phyloP scores from a whole-genome alignment of 2,329 filamentous ascomycete species.

The Alternaria postmessia region DNA sequence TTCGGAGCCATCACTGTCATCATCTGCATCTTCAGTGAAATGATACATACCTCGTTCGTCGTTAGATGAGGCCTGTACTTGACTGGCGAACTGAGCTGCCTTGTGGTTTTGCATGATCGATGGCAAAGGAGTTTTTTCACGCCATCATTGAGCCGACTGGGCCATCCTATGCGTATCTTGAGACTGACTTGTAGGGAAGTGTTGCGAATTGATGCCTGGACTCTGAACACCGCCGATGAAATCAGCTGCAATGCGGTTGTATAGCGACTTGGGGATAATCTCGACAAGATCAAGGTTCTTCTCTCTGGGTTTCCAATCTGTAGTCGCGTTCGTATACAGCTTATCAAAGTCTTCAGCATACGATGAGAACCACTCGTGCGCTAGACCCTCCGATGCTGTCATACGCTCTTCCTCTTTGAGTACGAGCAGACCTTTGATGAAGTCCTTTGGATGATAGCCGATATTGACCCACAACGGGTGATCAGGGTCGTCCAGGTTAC shows the following conservation, averaged over 20 bases:
- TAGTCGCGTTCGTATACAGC: conserved; percentile 59
- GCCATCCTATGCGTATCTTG: not conserved
- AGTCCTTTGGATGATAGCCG: conserved; percentile 58
- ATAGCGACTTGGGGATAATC: conserved; percentile 18
- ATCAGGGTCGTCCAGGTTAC: conserved; percentile 51
- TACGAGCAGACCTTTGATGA: conserved; percentile 61
- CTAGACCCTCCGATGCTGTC: conserved; percentile 62
- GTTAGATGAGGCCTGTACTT: not conserved
- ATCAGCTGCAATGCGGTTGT: not conserved
- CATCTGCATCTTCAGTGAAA: not conserved
- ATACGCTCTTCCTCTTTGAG: conserved; percentile 60
- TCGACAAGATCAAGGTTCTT: conserved; percentile 42
- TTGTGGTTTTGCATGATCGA: conserved; percentile 20
- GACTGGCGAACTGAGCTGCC: conserved; percentile 17
- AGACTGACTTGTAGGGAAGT: conserved; percentile 4
- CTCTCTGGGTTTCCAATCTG: conserved; percentile 59
- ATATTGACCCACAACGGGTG: conserved; percentile 55
- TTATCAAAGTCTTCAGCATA: conserved; percentile 59
- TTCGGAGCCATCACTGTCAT: not conserved
- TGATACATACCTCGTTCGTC: not conserved
- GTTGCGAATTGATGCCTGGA: conserved; percentile 3
- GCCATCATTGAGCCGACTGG: conserved; percentile 18
- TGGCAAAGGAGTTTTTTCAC: conserved; percentile 22
- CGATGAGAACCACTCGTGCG: conserved; percentile 64
- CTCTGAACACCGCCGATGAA: not conserved